Base-by-base conservation (phyloP, 169 alveolate species). In the Plasmodium adleri region DNA sequence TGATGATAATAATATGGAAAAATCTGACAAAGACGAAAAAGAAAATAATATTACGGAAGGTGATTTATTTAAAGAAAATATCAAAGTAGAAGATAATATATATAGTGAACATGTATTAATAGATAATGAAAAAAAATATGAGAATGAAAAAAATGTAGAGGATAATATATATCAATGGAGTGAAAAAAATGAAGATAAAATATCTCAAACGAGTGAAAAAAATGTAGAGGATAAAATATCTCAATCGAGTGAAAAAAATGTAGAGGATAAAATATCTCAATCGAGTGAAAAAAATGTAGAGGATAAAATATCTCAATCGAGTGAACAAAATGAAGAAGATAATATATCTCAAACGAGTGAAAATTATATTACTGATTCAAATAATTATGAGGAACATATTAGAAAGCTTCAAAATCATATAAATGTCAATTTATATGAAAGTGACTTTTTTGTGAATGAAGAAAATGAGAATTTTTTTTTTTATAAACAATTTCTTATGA, bases 101-200 rank as follows among this genome's bases (percentile, higher is more conserved):
- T 74, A 91, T 45, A 70, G 64, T 7, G 80, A 75, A 6, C 74
- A 88, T 17, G 76, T 80, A 5, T 76, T 90, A 4, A 66, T 66
- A 10, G 73, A 68, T 13, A 24, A 68, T 10, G 72, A 68, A 13
- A 28, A 68, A 10, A 7, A 39, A 17, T 32, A 49, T 28, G 73
- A 80, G 12, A 32, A 52, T 1, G 26, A 52, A 7, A 26, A 67
- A 9, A 45, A 67, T n/a, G 9, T 26, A 5, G 20, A 45, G 8
- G 59, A 39, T 20, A 8, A 76, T 15, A 72, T n/a, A 13, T 17
- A 28, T 15, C 43, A 76, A 6, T 70, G 87, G 13, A 90, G 86
- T 3, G 74, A 80, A 43, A 88, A 85, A 17, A 90, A 86, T 9
- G 94, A 73, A 24, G 74, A 92, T 17, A 70, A 92, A 20, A n/a